Evolutionary conservation across 2,329 filamentous ascomycete genomes (phyloP), one percentile per base, ranked within the genome.

Genomic region (Colletotrichum coccodes): DNA sequence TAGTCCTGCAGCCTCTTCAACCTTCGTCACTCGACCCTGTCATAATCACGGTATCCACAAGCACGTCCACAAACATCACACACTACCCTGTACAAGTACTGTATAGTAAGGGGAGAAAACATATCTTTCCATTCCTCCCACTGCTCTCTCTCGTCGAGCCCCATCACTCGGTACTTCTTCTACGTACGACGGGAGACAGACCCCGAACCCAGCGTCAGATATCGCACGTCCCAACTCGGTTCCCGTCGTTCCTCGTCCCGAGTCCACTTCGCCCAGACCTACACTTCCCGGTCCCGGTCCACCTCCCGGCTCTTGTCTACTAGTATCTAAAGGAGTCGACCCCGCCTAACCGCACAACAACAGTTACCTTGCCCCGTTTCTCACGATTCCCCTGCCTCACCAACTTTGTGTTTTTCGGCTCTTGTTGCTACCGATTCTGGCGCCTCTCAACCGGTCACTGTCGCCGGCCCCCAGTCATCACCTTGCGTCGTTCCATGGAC

Each of bases 261-360:
- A 42, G 21, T 36, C 53, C 46, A 53, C 46, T 53, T 64, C 46
- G 53, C 40, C 46, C 44, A 59, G 40, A 49, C 60, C 52, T 53
- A 40, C 47, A 49, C 36, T 36, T 66, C 40, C 49, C 58, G 58
- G 64, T 56, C 64, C 58, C 42, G 64, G 58, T 49, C 32, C 30
- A 46, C 21, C n/a, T 64, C 52, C 46, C 38, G 65, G 46, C 23
- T 46, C 7, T 40, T 32, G n/a, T 60, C 53, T 59, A 23, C 12
- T 11, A 38, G 32, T 54, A 64, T 53, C 53, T 68, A 32, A 58
- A 47, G n/a, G 52, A 68, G 53, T 60, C 60, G 30, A 46, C 60
- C 50, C 53, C 38, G 44, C 59, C 46, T 46, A 52, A 11, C 30
- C 23, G 8, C 23, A 36, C 32, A 11, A 9, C 32, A 28, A 18